Conservation (phyloP, 2,329 filamentous ascomycete genomes). For the Botrytis deweyae region DNA sequence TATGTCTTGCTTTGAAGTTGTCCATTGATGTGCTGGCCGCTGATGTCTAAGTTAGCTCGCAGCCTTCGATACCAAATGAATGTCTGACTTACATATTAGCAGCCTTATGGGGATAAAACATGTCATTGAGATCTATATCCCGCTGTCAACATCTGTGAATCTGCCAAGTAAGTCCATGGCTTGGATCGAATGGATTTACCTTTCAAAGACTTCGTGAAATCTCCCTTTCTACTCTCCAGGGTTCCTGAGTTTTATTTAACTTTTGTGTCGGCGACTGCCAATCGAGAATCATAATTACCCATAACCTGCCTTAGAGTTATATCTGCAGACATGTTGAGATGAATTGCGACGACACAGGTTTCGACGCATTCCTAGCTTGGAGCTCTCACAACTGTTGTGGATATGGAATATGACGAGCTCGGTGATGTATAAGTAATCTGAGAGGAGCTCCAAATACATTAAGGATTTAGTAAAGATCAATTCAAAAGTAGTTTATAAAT, state of each 20-base stretch:
- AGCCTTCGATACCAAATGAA: background rate
- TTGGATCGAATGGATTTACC: slow-evolving; percentile 19
- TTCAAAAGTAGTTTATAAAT: slow-evolving; percentile 3
- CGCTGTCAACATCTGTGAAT: slow-evolving; percentile 3
- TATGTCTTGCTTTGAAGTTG: slow-evolving; percentile 50
- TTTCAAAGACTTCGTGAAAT: slow-evolving; percentile 21
- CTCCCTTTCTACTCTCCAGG: slow-evolving; percentile 8
- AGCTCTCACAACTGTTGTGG: background rate
- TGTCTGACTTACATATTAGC: slow-evolving; percentile 33
- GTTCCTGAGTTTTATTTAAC: slow-evolving; percentile 14
- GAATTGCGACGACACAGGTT: background rate
- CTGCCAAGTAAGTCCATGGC: background rate
- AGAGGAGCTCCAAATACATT: background rate
- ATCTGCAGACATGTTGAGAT: slow-evolving; percentile 19
- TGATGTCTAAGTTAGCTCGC: slow-evolving; percentile 27
- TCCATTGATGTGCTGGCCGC: slow-evolving; percentile 62
- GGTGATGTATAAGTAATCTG: background rate
- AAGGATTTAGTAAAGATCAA: background rate
- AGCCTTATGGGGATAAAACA: slow-evolving; percentile 35
- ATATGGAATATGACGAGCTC: background rate
- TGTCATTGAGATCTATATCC: slow-evolving; percentile 34
- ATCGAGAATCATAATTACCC: slow-evolving; percentile 13
- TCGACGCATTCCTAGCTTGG: slow-evolving; percentile 9
- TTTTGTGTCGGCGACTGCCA: background rate
- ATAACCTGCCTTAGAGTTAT: background rate